These are phyloP conservation scores for Penicillium bovifimosum DNA, from an alignment of 495 filamentous ascomycete species.

Conservation along the genomic window DNA sequence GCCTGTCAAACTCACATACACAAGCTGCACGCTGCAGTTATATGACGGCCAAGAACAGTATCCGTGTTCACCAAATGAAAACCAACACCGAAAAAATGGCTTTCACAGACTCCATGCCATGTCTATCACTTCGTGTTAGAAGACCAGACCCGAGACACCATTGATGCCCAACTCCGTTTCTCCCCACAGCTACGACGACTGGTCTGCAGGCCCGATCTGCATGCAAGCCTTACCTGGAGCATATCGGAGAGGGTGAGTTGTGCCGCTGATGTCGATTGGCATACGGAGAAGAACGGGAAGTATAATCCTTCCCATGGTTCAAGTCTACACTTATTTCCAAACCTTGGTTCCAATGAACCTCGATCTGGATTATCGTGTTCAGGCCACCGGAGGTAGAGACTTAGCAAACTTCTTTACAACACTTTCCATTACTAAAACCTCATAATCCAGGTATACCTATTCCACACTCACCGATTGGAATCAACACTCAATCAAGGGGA, in stretches of 20 bases:
- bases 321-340: too few relatives aligned
- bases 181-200: background rate
- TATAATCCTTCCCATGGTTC: too few relatives aligned
- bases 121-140: background rate
- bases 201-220: background rate
- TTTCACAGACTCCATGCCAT: background rate
- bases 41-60: background rate
- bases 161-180: constrained; percentile 9
- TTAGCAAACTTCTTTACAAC: too few relatives aligned
- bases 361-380: background rate
- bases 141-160: constrained; percentile 1
- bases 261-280: background rate
- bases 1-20: background rate
- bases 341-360: background rate
- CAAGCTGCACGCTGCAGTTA: background rate
- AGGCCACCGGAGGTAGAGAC: too few relatives aligned
- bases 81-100: background rate
- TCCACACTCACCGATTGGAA: too few relatives aligned
- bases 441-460: too few relatives aligned
- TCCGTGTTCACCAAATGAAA: background rate
- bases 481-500: background rate
- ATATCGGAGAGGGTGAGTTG: background rate
- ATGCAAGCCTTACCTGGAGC: constrained; percentile 6
- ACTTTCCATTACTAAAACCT: too few relatives aligned
- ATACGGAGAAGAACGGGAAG: too few relatives aligned